Base-by-base conservation (phyloP, 2,329 filamentous ascomycete species). In the Pestalotiopsis sp. region DNA sequence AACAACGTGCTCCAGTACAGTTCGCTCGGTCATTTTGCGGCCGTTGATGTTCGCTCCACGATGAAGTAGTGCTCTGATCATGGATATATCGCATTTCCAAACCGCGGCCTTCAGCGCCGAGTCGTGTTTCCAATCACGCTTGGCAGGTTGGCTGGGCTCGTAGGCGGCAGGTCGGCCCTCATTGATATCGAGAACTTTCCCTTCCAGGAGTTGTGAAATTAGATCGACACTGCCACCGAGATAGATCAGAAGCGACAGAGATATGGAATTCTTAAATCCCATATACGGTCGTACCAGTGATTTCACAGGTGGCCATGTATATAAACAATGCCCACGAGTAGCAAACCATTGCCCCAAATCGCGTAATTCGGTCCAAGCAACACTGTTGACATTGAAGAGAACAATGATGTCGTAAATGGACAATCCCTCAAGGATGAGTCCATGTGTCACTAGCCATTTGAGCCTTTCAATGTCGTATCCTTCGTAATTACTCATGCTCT, bases 401-500 rank as follows among this genome's bases (percentile, higher is more conserved):
- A 12, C 11, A 12, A 59, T 17, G 4, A 59, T 59, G 23, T 31
- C 27, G 20, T 13, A 14, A 27, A 27, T 31, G 14, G 20, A 27
- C 11, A 13, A 17, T 27, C 57, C 57, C 1, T 31, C 20, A 12
- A 59, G 57, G 27, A 4, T 0, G 14, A 59, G 6, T 13, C 23
- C 57, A 31, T 59, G 57, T 7, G 1, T 13, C 3, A 59, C 13
- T 1, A 59, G 23, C 57, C 57, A 59, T 59, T 4, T n/a, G 13
- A 59, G 27, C 11, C 0, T 3, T 9, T 3, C 1, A 0, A 17
- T 27, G 17, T 12, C 1, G 7, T 9, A 59, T 4, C 3, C 14
- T 6, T 14, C 13, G 0, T 0, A 1, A 27, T n/a, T 3, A 4
- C 20, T 59, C 20, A 11, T 4, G 9, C 31, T 1, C 7, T 27